phyloP scores from a whole-genome alignment of 2,329 filamentous ascomycete species.

The Aspergillus phoenicis region DNA sequence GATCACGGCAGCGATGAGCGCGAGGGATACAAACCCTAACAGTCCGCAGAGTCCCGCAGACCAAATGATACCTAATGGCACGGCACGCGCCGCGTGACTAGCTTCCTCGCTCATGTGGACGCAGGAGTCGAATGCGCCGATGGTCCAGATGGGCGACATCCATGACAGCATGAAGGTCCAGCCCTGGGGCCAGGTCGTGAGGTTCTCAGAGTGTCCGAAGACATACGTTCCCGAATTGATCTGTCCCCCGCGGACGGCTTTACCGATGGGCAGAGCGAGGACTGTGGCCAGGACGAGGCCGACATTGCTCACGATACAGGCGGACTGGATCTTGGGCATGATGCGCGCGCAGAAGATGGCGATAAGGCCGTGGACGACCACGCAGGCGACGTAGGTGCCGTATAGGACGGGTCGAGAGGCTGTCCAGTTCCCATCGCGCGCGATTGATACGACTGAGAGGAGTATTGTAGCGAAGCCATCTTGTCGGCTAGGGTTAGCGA shows the following conservation, averaged over 20 bases:
- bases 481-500: constrained; percentile 6
- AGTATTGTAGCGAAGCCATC: constrained; percentile 31
- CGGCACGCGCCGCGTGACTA: constrained; percentile 60
- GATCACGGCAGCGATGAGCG: constrained; percentile 62
- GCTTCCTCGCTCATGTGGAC: constrained; percentile 65
- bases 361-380: constrained; percentile 57
- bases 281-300: constrained; percentile 58
- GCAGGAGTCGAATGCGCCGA: constrained; percentile 57
- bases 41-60: constrained; percentile 52
- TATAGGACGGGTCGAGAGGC: constrained; percentile 60
- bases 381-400: constrained; percentile 57
- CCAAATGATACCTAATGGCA: constrained; percentile 62
- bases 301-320: constrained; percentile 58
- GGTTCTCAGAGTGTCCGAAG: constrained; percentile 59
- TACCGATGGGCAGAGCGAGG: constrained; percentile 58
- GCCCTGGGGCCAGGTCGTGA: constrained; percentile 59
- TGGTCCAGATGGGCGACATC: constrained; percentile 64
- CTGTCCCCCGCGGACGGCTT: constrained; percentile 27
- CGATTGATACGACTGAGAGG: constrained; percentile 59
- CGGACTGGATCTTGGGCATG: constrained; percentile 62
- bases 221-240: constrained; percentile 52
- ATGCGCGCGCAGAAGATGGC: constrained; percentile 57
- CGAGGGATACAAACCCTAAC: constrained; percentile 60
- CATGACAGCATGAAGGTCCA: constrained; percentile 64
- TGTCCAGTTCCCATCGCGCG: constrained; percentile 58